phyloP scores from a whole-genome alignment of 2,329 filamentous ascomycete genomes.

The Monosporascus sp. region DNA sequence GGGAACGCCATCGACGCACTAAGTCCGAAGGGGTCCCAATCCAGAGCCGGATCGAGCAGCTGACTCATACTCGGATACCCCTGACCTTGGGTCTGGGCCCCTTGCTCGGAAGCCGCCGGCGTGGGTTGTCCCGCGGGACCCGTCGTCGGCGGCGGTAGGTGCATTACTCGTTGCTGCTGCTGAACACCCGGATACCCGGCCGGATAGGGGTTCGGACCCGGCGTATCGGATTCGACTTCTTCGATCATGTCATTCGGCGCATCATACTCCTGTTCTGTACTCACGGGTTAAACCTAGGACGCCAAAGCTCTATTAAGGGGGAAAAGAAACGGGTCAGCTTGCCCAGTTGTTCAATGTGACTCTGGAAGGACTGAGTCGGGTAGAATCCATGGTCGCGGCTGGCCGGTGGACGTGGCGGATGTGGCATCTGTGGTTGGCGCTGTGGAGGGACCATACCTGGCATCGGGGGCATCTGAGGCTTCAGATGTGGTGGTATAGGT shows the following conservation, averaged over 20 bases:
- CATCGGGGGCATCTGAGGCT: slow-evolving; percentile 31
- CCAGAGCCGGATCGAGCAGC: slow-evolving; percentile 72
- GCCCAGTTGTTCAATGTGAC: slow-evolving; percentile 93
- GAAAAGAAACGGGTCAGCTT: slow-evolving; percentile 58
- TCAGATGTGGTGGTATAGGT: slow-evolving; percentile 34
- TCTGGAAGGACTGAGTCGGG: slow-evolving; percentile 76
- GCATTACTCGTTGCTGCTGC: slow-evolving; percentile 34
- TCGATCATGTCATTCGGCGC: slow-evolving; percentile 85
- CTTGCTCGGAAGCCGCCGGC: slow-evolving; percentile 27
- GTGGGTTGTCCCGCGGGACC: slow-evolving; percentile 34
- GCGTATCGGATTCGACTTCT: slow-evolving; percentile 67
- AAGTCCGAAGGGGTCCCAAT: slow-evolving; percentile 89
- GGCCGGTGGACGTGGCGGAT: slow-evolving; percentile 32
- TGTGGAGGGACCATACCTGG: slow-evolving; percentile 29
- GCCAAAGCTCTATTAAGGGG: slow-evolving; percentile 53
- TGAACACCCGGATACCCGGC: slow-evolving; percentile 42
- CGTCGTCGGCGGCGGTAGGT: slow-evolving; percentile 32
- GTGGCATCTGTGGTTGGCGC: slow-evolving; percentile 29
- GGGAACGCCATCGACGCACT: slow-evolving; percentile 95
- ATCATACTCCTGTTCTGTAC: slow-evolving; percentile 94
- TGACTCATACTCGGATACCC: slow-evolving; percentile 60
- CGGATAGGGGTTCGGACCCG: slow-evolving; percentile 63
- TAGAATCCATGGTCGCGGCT: slow-evolving; percentile 55
- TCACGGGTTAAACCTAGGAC: slow-evolving; percentile 63
- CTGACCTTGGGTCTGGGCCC: slow-evolving; percentile 26